These are phyloP conservation scores for Phialophora verrucosa DNA, from an alignment of 2,329 filamentous ascomycete species.

Conservation along the genomic window DNA sequence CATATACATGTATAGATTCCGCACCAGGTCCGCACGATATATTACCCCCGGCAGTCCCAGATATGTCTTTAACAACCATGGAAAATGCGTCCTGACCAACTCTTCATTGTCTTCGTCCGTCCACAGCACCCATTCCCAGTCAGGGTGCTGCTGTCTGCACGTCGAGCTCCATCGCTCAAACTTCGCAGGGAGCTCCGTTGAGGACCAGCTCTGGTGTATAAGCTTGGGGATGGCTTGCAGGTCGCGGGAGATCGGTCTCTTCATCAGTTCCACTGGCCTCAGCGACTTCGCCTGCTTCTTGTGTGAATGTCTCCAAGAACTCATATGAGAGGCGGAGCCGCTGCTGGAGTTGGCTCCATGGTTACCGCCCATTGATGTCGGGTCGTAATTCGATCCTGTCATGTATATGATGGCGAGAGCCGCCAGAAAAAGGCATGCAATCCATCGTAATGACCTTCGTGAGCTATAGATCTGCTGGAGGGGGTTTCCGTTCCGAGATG, in stretches of 20 bases:
- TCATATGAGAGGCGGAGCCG: not conserved
- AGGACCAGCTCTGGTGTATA: conserved; percentile 40
- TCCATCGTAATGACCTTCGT: conserved; percentile 29
- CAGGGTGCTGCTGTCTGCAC: conserved; percentile 42
- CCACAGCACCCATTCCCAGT: conserved; percentile 49
- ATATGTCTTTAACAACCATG: conserved; percentile 44
- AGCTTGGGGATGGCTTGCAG: conserved; percentile 37
- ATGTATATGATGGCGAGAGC: conserved; percentile 28
- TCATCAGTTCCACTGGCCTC: conserved; percentile 27
- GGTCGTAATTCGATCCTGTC: conserved; percentile 24
- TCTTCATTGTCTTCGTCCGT: conserved; percentile 47
- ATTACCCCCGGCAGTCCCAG: conserved; percentile 43
- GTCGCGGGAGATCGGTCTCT: conserved; percentile 32
- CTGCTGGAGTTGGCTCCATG: not conserved
- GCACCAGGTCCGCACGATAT: conserved; percentile 44
- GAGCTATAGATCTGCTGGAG: conserved; percentile 28
- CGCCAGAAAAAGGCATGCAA: conserved; percentile 29
- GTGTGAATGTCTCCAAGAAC: conserved; percentile 6
- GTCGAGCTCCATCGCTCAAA: conserved; percentile 44
- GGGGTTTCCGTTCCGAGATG: conserved; percentile 26
- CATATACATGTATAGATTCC: conserved; percentile 48
- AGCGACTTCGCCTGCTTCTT: conserved; percentile 25
- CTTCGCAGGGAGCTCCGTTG: conserved; percentile 36
- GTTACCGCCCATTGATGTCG: not conserved
- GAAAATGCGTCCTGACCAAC: conserved; percentile 44